Evolutionary conservation across 306 rosid species (phyloP).

Genomic region (Malus orientalis): DNA sequence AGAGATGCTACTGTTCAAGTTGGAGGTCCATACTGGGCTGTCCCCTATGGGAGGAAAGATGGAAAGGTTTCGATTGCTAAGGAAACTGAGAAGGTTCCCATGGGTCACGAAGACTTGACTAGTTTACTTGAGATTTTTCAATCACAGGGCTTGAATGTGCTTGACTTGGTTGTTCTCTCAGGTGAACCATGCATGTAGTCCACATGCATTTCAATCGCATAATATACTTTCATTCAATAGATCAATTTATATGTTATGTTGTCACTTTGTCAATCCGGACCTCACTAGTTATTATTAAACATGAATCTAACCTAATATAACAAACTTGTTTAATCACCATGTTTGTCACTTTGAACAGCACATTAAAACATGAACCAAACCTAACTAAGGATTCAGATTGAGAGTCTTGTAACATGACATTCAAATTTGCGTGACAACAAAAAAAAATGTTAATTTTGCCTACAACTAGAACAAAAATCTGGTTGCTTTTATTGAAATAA

Average conservation of each 20-base stretch:
- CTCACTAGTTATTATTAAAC: too few species aligned
- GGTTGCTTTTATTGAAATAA: not conserved
- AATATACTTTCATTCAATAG: not conserved
- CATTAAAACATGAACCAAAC: not conserved
- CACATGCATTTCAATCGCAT: not conserved
- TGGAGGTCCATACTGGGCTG: slow-evolving; percentile 71
- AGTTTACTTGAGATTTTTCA: slow-evolving; percentile 50
- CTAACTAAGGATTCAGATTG: not conserved
- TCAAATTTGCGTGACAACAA: too few species aligned
- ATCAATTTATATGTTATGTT: not conserved
- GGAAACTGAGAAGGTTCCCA: slow-evolving; percentile 55
- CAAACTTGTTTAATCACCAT: not conserved
- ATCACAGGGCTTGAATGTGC: slow-evolving; percentile 50
- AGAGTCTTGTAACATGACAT: not conserved
- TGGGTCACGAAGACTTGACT: slow-evolving; percentile 61
- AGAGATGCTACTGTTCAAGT: slow-evolving; percentile 62
- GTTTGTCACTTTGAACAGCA: not conserved
- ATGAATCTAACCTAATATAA: too few species aligned
- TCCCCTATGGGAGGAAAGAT: slow-evolving; percentile 71
- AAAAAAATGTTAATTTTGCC: not conserved
- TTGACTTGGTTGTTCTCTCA: slow-evolving; percentile 71
- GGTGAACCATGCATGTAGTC: slow-evolving; percentile 24
- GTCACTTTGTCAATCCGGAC: too few species aligned
- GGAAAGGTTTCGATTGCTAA: slow-evolving; percentile 43
- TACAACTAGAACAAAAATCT: not conserved